Base-by-base conservation (phyloP, 345 rosid genomes). In the Euclidium syriacum region DNA sequence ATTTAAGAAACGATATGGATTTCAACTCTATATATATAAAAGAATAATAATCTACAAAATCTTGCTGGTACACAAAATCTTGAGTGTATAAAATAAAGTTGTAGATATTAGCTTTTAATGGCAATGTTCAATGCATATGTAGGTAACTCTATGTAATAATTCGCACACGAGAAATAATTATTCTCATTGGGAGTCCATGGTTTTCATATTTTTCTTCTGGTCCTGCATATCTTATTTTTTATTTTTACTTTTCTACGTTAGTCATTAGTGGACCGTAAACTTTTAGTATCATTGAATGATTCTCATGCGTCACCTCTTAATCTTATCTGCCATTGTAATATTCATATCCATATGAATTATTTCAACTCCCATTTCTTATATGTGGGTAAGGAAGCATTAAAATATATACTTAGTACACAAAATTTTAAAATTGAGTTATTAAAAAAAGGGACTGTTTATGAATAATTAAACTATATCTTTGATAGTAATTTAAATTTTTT, bases 41-140 rank as follows among this genome's bases (percentile, higher is more conserved):
- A 22, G 19, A 1, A 5, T 14, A n/a, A n/a, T n/a, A n/a, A n/a
- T 56, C 5, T 34, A 38, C 10, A 67, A n/a, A 39, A 68, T 59
- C 60, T 40, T 51, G 53, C 17, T 50, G 73, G 66, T 50, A 47
- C 40, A 59, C 47, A 59, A 52, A 41, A 68, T 60, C 53, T 59
- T 10, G 54, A 60, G 32, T 50, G 16, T 34, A 39, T 36, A 54
- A 15, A 29, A 25, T 5, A 46, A 34, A 43, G 24, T 2, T 46
- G 39, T 18, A 36, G 57, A 57, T 48, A 3, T 15, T 48, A 26
- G 16, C 59, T 39, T 58, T 50, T 23, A 20, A 57, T 18, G 52
- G 55, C 17, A 17, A 46, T 52, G 67, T 68, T 60, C 48, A 59
- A 59, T 42, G 73, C 34, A 68, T 18, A 32, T 68, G 29, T 41